Base-by-base conservation (phyloP, 2,329 filamentous ascomycete genomes). In the Akanthomyces uredinophilus region DNA sequence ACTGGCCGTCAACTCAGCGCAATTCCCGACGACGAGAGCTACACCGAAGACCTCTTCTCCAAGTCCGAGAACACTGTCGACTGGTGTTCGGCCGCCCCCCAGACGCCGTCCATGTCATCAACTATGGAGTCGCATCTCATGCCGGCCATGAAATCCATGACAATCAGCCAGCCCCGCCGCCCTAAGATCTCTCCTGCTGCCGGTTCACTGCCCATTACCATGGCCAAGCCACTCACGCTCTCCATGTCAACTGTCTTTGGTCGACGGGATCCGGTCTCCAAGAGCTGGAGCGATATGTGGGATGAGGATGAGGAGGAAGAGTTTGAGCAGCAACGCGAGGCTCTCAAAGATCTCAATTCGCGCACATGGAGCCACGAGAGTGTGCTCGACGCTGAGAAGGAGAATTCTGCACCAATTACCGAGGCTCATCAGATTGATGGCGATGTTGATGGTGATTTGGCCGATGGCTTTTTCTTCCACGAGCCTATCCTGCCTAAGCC, bases 251-350 rank as follows among this genome's bases (percentile, higher is more conserved):
- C 89, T 71, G 85, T 94, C 56, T 94, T 96, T 72, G 91, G 90
- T 57, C 87, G 87, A 70, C 87, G 89, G 72, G 89, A 94, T 51
- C 80, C 84, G 53, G 91, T 96, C 53, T 96, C 95, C 62, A 98
- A 98, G 88, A 98, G 95, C 81, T 99, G 95, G 95, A 96, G 93
- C 71, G 95, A 99, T 74, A 87, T 98, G 74, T 97, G 92, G 89
- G 94, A 98, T 60, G 79, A 81, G 51, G 92, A 95, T 70, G 87
- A 90, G 66, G 87, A 89, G 65, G 85, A 90, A 68, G 85, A 88
- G 70, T 82, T 82, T 65, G 77, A 78, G 64, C 83, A 83, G 66
- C 84, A 88, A 72, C 65, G 71, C 46, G 67, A 69, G 59, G 64
- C 68, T 44, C 77, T 89, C 29, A 84, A 88, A 75, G 79, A 87